Evolutionary conservation across 2,329 filamentous ascomycete species (phyloP).

Genomic region (Domatiomyces catenatus): DNA sequence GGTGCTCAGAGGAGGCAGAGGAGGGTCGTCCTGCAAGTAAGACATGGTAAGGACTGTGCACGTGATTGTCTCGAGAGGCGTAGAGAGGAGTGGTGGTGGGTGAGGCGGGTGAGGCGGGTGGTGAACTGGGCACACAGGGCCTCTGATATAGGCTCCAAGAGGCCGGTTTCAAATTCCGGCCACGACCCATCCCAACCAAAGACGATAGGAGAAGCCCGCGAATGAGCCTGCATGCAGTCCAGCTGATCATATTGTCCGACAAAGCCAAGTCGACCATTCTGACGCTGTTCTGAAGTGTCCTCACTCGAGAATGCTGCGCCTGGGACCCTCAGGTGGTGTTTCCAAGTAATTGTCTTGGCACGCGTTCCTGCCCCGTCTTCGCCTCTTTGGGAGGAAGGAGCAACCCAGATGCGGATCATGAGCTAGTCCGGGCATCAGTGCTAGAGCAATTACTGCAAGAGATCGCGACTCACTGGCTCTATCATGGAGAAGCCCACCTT

Average conservation of each 20-base stretch:
- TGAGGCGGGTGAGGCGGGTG: not conserved
- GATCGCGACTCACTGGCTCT: not conserved
- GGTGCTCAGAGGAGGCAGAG: constrained; percentile 24
- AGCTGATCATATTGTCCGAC: not conserved
- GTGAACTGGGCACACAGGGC: not conserved
- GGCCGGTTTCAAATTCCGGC: constrained; percentile 17
- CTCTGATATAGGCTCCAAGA: constrained; percentile 10
- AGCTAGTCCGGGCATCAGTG: not conserved
- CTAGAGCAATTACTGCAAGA: not conserved
- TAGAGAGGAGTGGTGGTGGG: not conserved
- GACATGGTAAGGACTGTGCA: constrained; percentile 4
- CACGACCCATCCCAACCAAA: constrained; percentile 5
- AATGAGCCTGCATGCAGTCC: not conserved
- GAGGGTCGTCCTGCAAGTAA: constrained; percentile 11
- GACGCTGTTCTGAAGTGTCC: not conserved
- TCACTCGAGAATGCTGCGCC: not conserved
- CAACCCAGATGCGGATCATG: not conserved
- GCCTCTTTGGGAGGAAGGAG: not conserved
- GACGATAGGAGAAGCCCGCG: constrained; percentile 17
- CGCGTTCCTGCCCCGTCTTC: too few relatives aligned
- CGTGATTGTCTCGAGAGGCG: not conserved
- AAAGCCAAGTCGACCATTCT: not conserved
- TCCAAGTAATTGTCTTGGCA: not conserved
- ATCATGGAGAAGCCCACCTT: not conserved
- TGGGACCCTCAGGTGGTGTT: not conserved